phyloP scores from a whole-genome alignment of 345 rosid genomes.

The Adansonia digitata region DNA sequence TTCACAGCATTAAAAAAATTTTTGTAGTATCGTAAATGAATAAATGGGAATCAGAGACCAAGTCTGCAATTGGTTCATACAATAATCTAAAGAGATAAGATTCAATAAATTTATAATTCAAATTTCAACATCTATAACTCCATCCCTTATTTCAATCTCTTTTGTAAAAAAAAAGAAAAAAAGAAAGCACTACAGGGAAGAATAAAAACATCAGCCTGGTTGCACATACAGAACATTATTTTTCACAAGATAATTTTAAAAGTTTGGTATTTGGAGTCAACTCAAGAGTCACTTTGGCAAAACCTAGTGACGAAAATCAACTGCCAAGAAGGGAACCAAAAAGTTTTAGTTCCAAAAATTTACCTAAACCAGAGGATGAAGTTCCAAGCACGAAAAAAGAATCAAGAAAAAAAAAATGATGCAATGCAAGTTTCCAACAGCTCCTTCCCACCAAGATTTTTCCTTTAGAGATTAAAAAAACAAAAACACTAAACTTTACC shows the following conservation, averaged over 20 bases:
- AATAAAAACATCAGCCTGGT: neutral
- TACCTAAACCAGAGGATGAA: conserved; percentile 16
- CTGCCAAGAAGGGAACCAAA: neutral
- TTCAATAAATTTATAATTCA: too few relatives aligned
- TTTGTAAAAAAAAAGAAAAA: neutral
- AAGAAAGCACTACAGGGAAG: neutral
- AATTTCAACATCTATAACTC: too few relatives aligned
- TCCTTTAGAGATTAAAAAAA: too few relatives aligned
- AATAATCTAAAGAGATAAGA: too few relatives aligned
- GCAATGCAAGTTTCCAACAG: conserved; percentile 44
- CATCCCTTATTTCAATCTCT: too few relatives aligned
- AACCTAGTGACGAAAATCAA: conserved; percentile 25
- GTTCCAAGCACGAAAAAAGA: conserved; percentile 39
- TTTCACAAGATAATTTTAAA: neutral
- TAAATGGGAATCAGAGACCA: too few relatives aligned
- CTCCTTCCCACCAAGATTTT: conserved; percentile 44
- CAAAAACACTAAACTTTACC: conserved; percentile 9
- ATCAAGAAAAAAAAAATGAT: conserved; percentile 46
- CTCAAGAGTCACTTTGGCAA: conserved; percentile 9
- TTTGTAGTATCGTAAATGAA: too few relatives aligned
- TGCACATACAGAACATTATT: neutral
- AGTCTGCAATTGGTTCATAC: too few relatives aligned
- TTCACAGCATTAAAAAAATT: too few relatives aligned
- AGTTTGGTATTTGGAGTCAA: conserved; percentile 11
- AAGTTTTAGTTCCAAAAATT: conserved; percentile 12